Conservation (phyloP, 768 basidiomycete species). For the Termitomyces sp. region DNA sequence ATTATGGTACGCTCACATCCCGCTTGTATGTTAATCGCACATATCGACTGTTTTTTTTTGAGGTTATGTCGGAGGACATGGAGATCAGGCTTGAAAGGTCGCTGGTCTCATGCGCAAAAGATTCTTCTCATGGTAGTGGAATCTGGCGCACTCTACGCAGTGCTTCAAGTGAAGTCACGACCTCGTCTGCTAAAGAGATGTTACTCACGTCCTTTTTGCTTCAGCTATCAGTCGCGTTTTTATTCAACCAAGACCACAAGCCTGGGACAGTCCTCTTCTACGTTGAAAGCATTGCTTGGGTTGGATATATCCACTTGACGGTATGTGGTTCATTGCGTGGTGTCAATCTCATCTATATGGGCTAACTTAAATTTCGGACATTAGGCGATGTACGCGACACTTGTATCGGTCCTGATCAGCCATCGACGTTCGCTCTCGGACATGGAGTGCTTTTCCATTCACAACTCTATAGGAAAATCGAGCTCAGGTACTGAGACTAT, state of each 20-base stretch:
- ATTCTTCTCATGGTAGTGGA: constrained; percentile 3
- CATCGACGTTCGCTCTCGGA: constrained; percentile 5
- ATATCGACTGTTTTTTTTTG: neutral
- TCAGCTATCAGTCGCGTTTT: neutral
- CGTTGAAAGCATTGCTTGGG: neutral
- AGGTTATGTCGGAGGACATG: neutral
- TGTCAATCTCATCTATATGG: neutral
- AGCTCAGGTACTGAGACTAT: neutral
- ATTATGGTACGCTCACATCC: neutral
- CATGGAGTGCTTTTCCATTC: constrained; percentile 4
- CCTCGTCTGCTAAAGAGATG: neutral
- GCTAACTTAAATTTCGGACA: neutral
- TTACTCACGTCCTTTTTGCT: neutral
- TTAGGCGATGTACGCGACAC: constrained; percentile 6
- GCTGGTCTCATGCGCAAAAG: constrained; percentile 6
- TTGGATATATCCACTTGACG: constrained; percentile 5
- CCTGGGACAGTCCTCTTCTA: neutral
- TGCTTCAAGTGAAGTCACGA: neutral
- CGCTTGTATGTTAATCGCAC: neutral
- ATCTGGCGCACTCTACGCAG: constrained; percentile 4
- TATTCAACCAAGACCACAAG: constrained; percentile 5
- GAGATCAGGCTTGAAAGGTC: neutral
- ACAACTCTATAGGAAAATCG: neutral
- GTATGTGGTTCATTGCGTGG: neutral
- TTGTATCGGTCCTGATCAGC: constrained; percentile 2